Evolutionary conservation across 2,329 filamentous ascomycete species (phyloP), one percentile per base, ranked within the genome.

Genomic region (Epichloe coenophiala): DNA sequence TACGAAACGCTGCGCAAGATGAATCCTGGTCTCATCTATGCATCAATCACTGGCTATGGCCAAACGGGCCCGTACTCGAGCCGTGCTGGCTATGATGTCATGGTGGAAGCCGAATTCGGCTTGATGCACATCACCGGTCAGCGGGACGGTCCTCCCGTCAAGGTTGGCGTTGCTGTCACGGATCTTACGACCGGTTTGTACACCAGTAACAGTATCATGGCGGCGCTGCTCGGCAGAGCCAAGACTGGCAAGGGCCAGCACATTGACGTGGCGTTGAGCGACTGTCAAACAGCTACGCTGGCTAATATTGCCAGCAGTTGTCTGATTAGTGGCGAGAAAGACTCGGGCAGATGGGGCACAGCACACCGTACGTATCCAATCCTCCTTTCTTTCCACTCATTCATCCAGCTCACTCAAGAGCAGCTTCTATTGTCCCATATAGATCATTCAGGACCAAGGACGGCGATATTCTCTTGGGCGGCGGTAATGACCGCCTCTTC

Each of bases 91-190:
- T 98, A 98, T 73, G 93, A 98, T 68, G 93, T 98, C 58, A 98
- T 98, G 91, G 91, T 98, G 11, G 93, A 98, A 71, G 93, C 93
- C 53, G 93, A 97, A 65, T 90, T 98, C 70, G 93, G 93, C 1
- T 71, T 98, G 51, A 98, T 98, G 93, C 93, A 98, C 69, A 97
- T 98, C 59, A 98, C 93, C 0, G 93, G 93, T 35, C 78, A 79
- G 54, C 78, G 90, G 51, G 86, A 95, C 60, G 89, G 91, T 0
- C 85, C 89, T 2, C 93, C 93, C 0, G 93, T 96, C 39, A 98
- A 98, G 69, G 93, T 98, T 2, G 93, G 93, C 17, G 93, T 98
- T 3, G 93, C 93, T 2, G 93, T 98, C 3, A 97, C 93, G 0
- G 93, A 98, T 67, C 70, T 98, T 47, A 97, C 93, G 0, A 97